These are phyloP conservation scores for Verticillium nubilum DNA, from an alignment of 2,329 filamentous ascomycete species.

Conservation along the genomic window DNA sequence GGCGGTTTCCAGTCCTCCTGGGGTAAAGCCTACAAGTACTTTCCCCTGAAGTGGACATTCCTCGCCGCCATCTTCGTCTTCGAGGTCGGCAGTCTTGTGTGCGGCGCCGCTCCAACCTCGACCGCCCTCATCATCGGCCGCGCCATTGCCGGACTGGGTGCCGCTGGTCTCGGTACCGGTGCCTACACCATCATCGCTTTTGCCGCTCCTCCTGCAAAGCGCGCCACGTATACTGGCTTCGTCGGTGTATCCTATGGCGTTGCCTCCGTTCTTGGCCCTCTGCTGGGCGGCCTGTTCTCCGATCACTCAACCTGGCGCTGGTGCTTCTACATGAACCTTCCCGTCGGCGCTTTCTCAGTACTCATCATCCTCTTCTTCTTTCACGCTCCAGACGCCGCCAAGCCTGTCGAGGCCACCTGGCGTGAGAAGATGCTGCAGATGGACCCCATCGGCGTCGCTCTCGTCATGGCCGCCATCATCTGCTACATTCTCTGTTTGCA, in stretches of 20 bases:
- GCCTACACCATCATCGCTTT: constrained; percentile 34
- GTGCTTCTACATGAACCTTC: constrained; percentile 35
- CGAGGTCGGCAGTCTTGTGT: constrained; percentile 37
- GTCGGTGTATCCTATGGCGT: constrained; percentile 41
- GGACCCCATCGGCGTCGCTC: constrained; percentile 19
- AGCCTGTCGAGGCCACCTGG: constrained; percentile 10
- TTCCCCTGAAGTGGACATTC: constrained; percentile 35
- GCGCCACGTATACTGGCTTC: constrained; percentile 31
- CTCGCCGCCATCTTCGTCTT: constrained; percentile 32
- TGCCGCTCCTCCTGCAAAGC: constrained; percentile 24
- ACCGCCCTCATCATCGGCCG: constrained; percentile 27
- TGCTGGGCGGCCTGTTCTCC: constrained; percentile 29
- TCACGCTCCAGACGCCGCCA: constrained; percentile 8
- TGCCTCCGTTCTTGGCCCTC: constrained; percentile 28
- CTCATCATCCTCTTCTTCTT: constrained; percentile 23
- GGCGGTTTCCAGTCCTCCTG: constrained; percentile 32
- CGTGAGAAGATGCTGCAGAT: constrained; percentile 7
- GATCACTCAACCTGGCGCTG: constrained; percentile 31
- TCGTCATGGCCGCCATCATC: constrained; percentile 31
- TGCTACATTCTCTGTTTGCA: constrained; percentile 45
- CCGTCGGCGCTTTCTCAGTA: constrained; percentile 27
- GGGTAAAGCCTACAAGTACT: constrained; percentile 40
- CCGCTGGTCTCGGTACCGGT: constrained; percentile 41
- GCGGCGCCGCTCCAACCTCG: constrained; percentile 25
- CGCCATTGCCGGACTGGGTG: constrained; percentile 30